Evolutionary conservation across 2,329 filamentous ascomycete genomes (phyloP).

Genomic region (Tolypocladium amazonense): DNA sequence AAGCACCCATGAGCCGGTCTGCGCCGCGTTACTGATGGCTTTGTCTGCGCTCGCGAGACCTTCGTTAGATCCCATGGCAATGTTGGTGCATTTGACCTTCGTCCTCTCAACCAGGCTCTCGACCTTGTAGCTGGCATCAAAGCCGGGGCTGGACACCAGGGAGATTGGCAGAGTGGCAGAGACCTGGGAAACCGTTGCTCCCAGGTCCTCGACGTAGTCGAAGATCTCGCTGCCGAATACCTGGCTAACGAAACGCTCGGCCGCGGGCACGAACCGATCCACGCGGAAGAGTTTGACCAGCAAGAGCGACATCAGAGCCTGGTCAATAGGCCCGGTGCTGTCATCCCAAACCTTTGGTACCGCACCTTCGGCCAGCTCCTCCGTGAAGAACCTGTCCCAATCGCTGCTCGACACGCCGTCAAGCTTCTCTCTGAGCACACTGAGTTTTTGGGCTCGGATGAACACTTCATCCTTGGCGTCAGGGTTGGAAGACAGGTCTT

Average conservation of each 20-base stretch:
- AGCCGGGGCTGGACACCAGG: slow-evolving; percentile 88
- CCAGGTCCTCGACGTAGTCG: slow-evolving; percentile 76
- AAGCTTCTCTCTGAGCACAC: slow-evolving; percentile 63
- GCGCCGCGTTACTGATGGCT: slow-evolving; percentile 84
- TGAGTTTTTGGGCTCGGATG: slow-evolving; percentile 55
- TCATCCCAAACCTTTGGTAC: slow-evolving; percentile 70
- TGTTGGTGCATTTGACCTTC: slow-evolving; percentile 79
- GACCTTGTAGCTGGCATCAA: slow-evolving; percentile 98
- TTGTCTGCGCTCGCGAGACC: slow-evolving; percentile 88
- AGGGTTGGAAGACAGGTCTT: slow-evolving; percentile 63
- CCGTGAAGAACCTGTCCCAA: slow-evolving; percentile 75
- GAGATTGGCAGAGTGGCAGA: slow-evolving; percentile 77
- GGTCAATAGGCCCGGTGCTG: slow-evolving; percentile 52
- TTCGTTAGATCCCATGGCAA: slow-evolving; percentile 98
- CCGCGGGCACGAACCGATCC: slow-evolving; percentile 86
- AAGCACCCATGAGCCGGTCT: slow-evolving; percentile 88
- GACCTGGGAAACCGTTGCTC: slow-evolving; percentile 75
- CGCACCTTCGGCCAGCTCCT: slow-evolving; percentile 77
- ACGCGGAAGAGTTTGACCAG: slow-evolving; percentile 92
- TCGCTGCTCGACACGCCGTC: slow-evolving; percentile 47
- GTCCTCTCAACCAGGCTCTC: slow-evolving; percentile 84
- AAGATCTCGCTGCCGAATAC: slow-evolving; percentile 80
- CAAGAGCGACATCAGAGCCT: slow-evolving; percentile 71
- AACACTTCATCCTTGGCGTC: slow-evolving; percentile 59
- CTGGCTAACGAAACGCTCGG: slow-evolving; percentile 77